These are phyloP conservation scores for Annulohypoxylon maeteangense DNA, from an alignment of 495 filamentous ascomycete species.

Conservation along the genomic window DNA sequence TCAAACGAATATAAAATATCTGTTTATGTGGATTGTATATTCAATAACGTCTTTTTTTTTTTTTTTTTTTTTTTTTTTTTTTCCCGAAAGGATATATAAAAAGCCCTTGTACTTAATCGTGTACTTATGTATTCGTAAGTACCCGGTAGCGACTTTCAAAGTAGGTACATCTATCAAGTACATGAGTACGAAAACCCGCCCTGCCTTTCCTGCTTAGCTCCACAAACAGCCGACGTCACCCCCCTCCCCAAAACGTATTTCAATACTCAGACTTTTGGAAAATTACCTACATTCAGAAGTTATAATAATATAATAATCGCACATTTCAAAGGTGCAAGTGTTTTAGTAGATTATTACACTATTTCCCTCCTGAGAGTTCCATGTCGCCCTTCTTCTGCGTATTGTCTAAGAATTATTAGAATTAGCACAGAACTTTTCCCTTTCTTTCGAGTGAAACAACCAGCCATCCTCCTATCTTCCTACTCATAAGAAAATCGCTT, in stretches of 20 bases:
- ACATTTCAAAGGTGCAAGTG: slow-evolving; percentile 17
- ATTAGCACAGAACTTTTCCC: slow-evolving; percentile 15
- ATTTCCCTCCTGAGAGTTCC: slow-evolving; percentile 8
- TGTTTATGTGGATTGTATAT: too few species aligned
- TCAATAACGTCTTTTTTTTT: too few species aligned
- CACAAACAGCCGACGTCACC: slow-evolving; percentile 40
- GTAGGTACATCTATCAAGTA: slow-evolving; percentile 15
- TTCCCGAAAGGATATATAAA: too few species aligned
- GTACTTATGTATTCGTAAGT: too few species aligned
- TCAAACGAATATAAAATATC: too few species aligned
- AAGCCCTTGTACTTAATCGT: too few species aligned
- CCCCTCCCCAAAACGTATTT: slow-evolving; percentile 25
- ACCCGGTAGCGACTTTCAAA: not conserved
- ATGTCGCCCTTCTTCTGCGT: not conserved
- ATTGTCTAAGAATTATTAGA: slow-evolving; percentile 34
- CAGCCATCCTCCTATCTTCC: slow-evolving; percentile 7
- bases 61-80: too few species aligned
- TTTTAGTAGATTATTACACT: slow-evolving; percentile 17
- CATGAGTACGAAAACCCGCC: not conserved
- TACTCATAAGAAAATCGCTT: slow-evolving; percentile 10
- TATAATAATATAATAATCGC: slow-evolving; percentile 24
- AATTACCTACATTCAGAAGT: not conserved
- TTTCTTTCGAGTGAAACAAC: slow-evolving; percentile 11
- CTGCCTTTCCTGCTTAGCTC: slow-evolving; percentile 14
- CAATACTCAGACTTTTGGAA: slow-evolving; percentile 12